These are phyloP conservation scores for Dothideomycetes sp. DNA, from an alignment of 2,329 filamentous ascomycete species.

Conservation along the genomic window DNA sequence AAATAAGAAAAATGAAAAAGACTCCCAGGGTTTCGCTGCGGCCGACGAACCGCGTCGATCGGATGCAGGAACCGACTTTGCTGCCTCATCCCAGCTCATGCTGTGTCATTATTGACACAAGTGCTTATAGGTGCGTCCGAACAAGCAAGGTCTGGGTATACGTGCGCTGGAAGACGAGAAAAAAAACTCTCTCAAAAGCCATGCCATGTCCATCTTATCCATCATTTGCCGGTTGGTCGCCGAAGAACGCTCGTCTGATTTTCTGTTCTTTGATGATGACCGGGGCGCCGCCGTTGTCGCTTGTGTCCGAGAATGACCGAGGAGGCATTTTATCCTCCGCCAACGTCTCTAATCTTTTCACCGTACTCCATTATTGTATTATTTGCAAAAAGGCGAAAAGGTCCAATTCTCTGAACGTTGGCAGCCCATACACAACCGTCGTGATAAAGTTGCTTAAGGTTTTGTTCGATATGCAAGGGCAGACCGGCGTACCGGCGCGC, in stretches of 20 bases:
- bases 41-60: conserved; percentile 11
- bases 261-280: conserved; percentile 11
- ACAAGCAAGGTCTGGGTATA: too few relatives aligned
- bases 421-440: conserved; percentile 9
- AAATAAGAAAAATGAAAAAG: too few relatives aligned
- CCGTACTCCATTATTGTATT: conserved; percentile 2
- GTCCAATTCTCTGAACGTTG: conserved; percentile 4
- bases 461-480: conserved; percentile 13
- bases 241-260: conserved; percentile 7
- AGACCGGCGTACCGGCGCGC: conserved; percentile 13
- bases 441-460: conserved; percentile 14
- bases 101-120: neutral
- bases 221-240: conserved; percentile 12
- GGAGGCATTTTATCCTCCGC: neutral
- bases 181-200: too few relatives aligned
- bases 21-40: conserved; percentile 10
- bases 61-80: conserved; percentile 7
- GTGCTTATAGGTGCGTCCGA: too few relatives aligned
- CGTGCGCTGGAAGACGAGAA: too few relatives aligned
- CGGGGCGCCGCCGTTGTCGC: conserved; percentile 10
- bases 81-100: conserved; percentile 4
- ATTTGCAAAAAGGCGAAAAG: conserved; percentile 2
- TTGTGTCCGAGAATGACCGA: conserved; percentile 13
- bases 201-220: too few relatives aligned
- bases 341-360: too few relatives aligned